A percentile compares a stretch with the other conserved stretches of the same genome.
Conservation (phyloP, 2,329 filamentous ascomycete genomes). For the Fusarium irregulare region DNA sequence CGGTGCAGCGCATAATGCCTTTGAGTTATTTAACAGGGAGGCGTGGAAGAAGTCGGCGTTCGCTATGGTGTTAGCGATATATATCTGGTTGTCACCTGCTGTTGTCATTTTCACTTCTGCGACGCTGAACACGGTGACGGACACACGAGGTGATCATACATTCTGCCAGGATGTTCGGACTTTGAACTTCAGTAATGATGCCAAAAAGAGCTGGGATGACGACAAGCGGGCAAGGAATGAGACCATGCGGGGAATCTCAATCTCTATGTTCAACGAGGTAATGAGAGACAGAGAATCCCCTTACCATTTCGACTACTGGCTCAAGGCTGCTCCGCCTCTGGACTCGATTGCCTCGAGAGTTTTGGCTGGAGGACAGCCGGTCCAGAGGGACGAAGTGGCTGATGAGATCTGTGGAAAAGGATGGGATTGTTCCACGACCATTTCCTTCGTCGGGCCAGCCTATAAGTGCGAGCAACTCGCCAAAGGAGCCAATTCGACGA, state of each 20-base stretch:
- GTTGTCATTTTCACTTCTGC: slow-evolving; percentile 39
- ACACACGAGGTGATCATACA: slow-evolving; percentile 3
- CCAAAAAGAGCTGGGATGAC: slow-evolving; percentile 12
- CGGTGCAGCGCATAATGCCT: slow-evolving; percentile 22
- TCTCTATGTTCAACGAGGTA: slow-evolving; percentile 29
- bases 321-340: slow-evolving; percentile 14
- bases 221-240: slow-evolving; percentile 6
- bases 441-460: slow-evolving; percentile 34
- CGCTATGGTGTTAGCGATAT: slow-evolving; percentile 35
- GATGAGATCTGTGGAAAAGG: slow-evolving; percentile 29
- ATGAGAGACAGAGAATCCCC: background rate
- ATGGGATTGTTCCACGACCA: slow-evolving; percentile 38
- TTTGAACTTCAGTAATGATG: slow-evolving; percentile 37
- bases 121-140: slow-evolving; percentile 19
- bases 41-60: slow-evolving; percentile 35
- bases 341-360: slow-evolving; percentile 26
- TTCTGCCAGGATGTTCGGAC: slow-evolving; percentile 29
- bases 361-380: slow-evolving; percentile 22
- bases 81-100: slow-evolving; percentile 31
- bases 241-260: slow-evolving; percentile 25
- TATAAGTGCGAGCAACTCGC: slow-evolving; percentile 37
- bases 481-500: background rate
- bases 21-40: slow-evolving; percentile 32
- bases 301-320: slow-evolving; percentile 34
- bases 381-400: slow-evolving; percentile 27